A percentile compares a stretch with the other conserved stretches of the same genome.
phyloP scores from a whole-genome alignment of 192 early-diverging fungal genomes.

The Geosiphon pyriformis region DNA sequence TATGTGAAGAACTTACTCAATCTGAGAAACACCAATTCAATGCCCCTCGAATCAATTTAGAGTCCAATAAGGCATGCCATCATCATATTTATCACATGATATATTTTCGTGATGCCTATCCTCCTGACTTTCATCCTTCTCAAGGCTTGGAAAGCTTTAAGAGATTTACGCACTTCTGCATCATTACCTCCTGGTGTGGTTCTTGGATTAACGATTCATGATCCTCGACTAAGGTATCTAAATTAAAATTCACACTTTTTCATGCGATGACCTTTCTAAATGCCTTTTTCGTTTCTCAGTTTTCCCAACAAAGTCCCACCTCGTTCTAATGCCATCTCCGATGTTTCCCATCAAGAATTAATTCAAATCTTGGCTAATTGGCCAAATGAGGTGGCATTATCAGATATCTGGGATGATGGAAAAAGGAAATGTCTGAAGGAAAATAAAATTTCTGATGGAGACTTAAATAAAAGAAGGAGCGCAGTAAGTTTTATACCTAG shows the following conservation, averaged over 20 bases:
- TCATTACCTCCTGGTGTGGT: constrained; percentile 77
- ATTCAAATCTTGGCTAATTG: constrained; percentile 48
- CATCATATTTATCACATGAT: background rate
- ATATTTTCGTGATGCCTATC: too few relatives aligned
- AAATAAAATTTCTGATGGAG: constrained; percentile 45
- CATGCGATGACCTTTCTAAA: too few relatives aligned
- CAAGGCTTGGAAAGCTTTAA: constrained; percentile 44
- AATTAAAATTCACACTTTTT: too few relatives aligned
- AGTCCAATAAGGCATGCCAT: constrained; percentile 38
- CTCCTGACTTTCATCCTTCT: background rate
- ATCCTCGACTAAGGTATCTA: constrained; percentile 76
- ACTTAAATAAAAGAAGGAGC: constrained; percentile 46
- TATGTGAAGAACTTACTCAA: constrained; percentile 19
- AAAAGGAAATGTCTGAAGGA: constrained; percentile 36
- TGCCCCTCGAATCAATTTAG: constrained; percentile 3
- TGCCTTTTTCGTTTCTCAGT: too few relatives aligned
- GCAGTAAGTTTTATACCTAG: constrained; percentile 26
- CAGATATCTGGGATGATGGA: constrained; percentile 54
- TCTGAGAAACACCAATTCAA: constrained; percentile 11
- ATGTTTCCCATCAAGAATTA: constrained; percentile 26
- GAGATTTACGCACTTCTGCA: constrained; percentile 53
- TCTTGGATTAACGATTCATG: constrained; percentile 71
- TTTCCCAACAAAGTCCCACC: constrained; percentile 50
- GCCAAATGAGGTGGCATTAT: constrained; percentile 47
- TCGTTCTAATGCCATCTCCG: constrained; percentile 30